Base-by-base conservation (phyloP, 306 rosid genomes). In the Vachellia pachyceras region DNA sequence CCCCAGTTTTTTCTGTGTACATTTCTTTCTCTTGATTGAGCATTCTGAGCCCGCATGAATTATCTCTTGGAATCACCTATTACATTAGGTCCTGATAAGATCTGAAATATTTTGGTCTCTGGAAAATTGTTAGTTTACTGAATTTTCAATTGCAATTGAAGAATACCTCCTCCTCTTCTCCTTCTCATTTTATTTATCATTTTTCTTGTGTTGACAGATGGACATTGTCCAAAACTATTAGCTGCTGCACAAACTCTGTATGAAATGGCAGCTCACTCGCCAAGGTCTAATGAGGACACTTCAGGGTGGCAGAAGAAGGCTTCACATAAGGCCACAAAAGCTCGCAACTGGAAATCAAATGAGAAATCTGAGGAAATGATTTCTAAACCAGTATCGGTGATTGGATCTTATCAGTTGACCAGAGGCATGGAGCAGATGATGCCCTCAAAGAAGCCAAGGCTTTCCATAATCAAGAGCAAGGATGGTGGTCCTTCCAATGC, bases 271-370 rank as follows among this genome's bases (percentile, higher is more conserved):
- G 84, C 87, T 64, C 55, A 3, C 3, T n/a, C 90, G 58, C 78
- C 4, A 6, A 87, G 79, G 87, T 89, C 57, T 72, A 89, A 78
- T 77, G 88, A 86, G 66, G 92, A 92, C 83, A 84, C 80, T 66
- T 61, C 90, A 58, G 89, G 86, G 75, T 93, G 97, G 98, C 92
- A 89, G 54, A 91, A 92, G 82, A 96, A 92, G 83, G 79, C 97
- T 76, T 88, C 92, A 33, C 96, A 89, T 12, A 96, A 96, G 87
- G 76, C 85, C 82, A 80, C 86, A 90, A 93, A 87, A 86, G 86
- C 92, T 72, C 88, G 91, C 86, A 88, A 86, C 75, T 79, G 83
- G 80, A 96, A 90, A 73, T 79, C 90, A 66, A 79, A 75, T 0
- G 93, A 85, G 80, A 94, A 90, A 87, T 81, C 82, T 2, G 91